Percentiles rank a stretch among this genome's conserved stretches.
Evolutionary conservation across 2,329 filamentous ascomycete species (phyloP).

Genomic region (Ophiostoma montium): DNA sequence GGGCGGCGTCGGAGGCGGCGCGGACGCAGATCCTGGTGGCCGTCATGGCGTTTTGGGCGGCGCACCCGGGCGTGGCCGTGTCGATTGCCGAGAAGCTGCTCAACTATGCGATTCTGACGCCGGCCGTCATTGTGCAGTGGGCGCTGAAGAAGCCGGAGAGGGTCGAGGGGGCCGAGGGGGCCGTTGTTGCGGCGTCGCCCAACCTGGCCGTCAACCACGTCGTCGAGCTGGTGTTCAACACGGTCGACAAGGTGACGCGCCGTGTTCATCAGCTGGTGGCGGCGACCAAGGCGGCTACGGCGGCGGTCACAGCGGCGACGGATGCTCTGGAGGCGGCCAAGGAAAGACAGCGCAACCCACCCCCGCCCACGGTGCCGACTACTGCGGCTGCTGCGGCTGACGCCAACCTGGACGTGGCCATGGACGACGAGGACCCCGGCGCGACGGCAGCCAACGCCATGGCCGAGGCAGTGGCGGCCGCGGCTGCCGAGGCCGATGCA

Average conservation of each 20-base stretch:
- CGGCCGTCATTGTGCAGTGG: slow-evolving; percentile 79
- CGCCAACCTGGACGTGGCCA: slow-evolving; percentile 27
- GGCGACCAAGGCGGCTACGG: slow-evolving; percentile 12
- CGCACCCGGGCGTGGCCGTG: slow-evolving; percentile 82
- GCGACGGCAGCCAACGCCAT: slow-evolving; percentile 15
- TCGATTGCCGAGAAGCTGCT: slow-evolving; percentile 92
- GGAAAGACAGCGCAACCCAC: slow-evolving; percentile 25
- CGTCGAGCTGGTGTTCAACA: slow-evolving; percentile 82
- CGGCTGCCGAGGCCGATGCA: slow-evolving; percentile 9
- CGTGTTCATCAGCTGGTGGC: slow-evolving; percentile 69
- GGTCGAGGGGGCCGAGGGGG: neutral
- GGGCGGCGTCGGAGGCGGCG: slow-evolving; percentile 58
- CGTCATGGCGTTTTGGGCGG: slow-evolving; percentile 84
- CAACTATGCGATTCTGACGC: slow-evolving; percentile 90
- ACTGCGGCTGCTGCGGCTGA: neutral
- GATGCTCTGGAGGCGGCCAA: slow-evolving; percentile 21
- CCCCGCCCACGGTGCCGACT: neutral
- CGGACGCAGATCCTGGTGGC: slow-evolving; percentile 79
- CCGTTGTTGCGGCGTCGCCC: slow-evolving; percentile 20
- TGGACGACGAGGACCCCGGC: slow-evolving; percentile 14
- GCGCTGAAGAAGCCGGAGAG: slow-evolving; percentile 36
- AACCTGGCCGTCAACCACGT: slow-evolving; percentile 59
- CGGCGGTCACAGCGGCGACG: slow-evolving; percentile 19
- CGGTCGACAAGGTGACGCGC: slow-evolving; percentile 77
- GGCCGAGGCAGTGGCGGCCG: slow-evolving; percentile 24